phyloP scores from a whole-genome alignment of 169 alveolate species.

The Eimeria maxima region DNA sequence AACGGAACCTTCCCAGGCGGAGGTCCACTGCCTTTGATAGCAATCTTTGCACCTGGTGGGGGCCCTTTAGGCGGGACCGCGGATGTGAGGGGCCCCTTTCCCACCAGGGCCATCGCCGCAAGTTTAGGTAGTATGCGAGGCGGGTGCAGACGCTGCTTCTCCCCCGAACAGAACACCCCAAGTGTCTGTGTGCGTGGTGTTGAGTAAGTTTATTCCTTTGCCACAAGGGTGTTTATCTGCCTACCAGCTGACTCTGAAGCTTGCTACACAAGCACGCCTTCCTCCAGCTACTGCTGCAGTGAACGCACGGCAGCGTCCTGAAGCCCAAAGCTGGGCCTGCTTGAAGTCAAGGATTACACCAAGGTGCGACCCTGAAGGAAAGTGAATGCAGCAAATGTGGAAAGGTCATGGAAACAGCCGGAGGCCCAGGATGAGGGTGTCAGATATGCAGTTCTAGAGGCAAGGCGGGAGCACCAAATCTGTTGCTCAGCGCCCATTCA shows the following conservation, averaged over 20 bases:
- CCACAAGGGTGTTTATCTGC: not conserved
- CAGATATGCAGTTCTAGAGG: not conserved
- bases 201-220: not conserved
- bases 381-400: not conserved
- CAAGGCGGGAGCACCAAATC: not conserved
- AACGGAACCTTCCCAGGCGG: slow-evolving; percentile 54
- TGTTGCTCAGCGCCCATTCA: not conserved
- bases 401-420: not conserved
- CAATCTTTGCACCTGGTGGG: slow-evolving; percentile 56
- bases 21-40: slow-evolving; percentile 54
- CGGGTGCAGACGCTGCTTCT: not conserved
- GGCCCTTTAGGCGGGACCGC: slow-evolving; percentile 48
- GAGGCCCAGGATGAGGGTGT: not conserved
- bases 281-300: not conserved
- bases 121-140: not conserved
- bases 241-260: not conserved
- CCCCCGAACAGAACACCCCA: slow-evolving; percentile 55
- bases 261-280: not conserved
- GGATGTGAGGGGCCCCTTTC: slow-evolving; percentile 60
- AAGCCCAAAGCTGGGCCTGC: not conserved
- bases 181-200: not conserved
- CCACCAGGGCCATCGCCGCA: slow-evolving; percentile 37
- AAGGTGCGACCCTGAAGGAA: not conserved
- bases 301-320: not conserved
- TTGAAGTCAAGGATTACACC: not conserved